These are phyloP conservation scores for Cephaloascus albidus DNA, from an alignment of 805 yeast genomes.

Conservation along the genomic window DNA sequence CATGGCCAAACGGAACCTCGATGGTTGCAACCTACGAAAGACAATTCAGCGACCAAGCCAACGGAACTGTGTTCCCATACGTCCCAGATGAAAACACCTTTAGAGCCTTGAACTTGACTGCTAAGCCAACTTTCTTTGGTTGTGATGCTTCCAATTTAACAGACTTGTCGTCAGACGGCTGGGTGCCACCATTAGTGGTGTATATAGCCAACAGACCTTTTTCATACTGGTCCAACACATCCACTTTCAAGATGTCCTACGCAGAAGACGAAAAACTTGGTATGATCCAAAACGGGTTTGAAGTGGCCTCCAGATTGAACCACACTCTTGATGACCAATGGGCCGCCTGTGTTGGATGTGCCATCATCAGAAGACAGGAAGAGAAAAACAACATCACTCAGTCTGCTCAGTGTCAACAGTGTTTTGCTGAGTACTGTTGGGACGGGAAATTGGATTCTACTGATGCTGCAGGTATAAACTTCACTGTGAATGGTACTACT, in stretches of 20 bases:
- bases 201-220: constrained; percentile 69
- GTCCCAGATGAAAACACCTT: constrained; percentile 67
- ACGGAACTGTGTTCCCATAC: constrained; percentile 64
- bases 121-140: constrained; percentile 75
- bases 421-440: constrained; percentile 77
- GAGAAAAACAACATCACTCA: constrained; percentile 56
- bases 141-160: constrained; percentile 63
- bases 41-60: constrained; percentile 30
- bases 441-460: constrained; percentile 30
- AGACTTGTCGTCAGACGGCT: constrained; percentile 18
- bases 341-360: constrained; percentile 75
- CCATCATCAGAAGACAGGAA: constrained; percentile 68
- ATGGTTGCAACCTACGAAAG: constrained; percentile 22
- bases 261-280: constrained; percentile 43
- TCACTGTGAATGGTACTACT: constrained; percentile 21
- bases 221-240: constrained; percentile 58
- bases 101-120: constrained; percentile 47
- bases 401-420: constrained; percentile 59
- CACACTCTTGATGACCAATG: constrained; percentile 60
- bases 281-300: constrained; percentile 69
- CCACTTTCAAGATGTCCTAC: constrained; percentile 62
- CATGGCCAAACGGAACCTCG: constrained; percentile 30
- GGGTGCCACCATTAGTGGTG: constrained; percentile 64
- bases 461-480: constrained; percentile 12
- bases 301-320: constrained; percentile 56